These are phyloP conservation scores for Dispira simplex DNA, from an alignment of 192 early-diverging fungal species.

Conservation along the genomic window DNA sequence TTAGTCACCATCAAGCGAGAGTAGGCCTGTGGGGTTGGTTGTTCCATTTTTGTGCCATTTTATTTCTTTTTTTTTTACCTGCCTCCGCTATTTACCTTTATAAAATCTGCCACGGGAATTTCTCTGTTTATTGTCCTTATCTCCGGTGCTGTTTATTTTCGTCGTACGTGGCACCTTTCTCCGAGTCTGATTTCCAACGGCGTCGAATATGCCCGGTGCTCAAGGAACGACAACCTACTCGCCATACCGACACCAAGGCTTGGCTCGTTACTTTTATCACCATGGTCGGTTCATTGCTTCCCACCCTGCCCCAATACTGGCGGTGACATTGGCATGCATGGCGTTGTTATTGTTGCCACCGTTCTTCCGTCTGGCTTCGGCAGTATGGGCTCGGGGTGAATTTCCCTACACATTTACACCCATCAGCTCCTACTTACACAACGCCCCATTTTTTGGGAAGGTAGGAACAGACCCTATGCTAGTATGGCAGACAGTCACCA, in stretches of 20 bases:
- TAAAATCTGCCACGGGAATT: no score
- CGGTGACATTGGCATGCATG: constrained; percentile 7
- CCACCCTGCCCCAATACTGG: constrained; percentile 4
- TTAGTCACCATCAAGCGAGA: no score
- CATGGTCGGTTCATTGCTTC: constrained; percentile 8
- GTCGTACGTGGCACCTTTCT: no score
- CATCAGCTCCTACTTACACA: constrained; percentile 6
- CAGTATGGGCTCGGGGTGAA: neutral
- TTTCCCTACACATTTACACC: constrained; percentile 11
- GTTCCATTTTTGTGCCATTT: neutral
- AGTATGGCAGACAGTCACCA: constrained; percentile 7
- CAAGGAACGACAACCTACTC: neutral
- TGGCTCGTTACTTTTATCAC: constrained; percentile 8
- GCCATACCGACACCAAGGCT: neutral
- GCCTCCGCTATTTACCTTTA: no score
- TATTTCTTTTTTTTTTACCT: neutral
- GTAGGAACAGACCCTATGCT: constrained; percentile 7
- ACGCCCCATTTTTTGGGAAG: constrained; percentile 4
- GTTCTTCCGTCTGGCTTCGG: neutral
- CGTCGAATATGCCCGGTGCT: no score
- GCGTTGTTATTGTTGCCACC: constrained; percentile 8
- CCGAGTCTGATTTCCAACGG: no score
- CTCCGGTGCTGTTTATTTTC: neutral
- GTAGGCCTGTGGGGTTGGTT: no score
- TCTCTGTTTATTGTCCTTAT: no score